Base-by-base conservation (phyloP, 2,329 filamentous ascomycete species). In the Thermoascus crustaceus region DNA sequence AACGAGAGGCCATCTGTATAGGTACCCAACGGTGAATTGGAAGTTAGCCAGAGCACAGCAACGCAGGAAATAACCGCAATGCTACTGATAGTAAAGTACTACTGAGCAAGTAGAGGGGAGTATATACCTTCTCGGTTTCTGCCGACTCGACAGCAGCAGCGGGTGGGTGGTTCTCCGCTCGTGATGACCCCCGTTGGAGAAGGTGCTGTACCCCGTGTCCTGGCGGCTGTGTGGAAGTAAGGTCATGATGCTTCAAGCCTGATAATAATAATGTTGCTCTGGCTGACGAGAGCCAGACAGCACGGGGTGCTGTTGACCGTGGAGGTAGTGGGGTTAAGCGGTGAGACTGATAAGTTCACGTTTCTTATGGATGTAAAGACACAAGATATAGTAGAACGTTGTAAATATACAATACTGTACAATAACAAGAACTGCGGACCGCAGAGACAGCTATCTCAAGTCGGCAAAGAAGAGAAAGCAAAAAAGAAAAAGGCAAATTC, bases 1-100 rank as follows among this genome's bases (percentile, higher is more conserved):
- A 10, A 79, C 76, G 4, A 81, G 64, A 10, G 77, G 77, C 65
- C 76, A 73, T 57, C 77, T 73, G 35, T 11, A 29, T 18, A 10
- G n/a, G n/a, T n/a, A n/a, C n/a, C n/a, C n/a, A n/a, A n/a, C n/a
- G n/a, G n/a, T n/a, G n/a, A n/a, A n/a, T n/a, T n/a, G n/a, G n/a
- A n/a, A n/a, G n/a, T n/a, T n/a, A 13, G 25, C 6, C 25, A 7
- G 25, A 29, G 6, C n/a, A 13, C 7, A 30, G 9, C 10, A 21
- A 37, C n/a, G 6, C 4, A 16, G 16, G 6, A 9, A 23, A 25
- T 3, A 20, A 23, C 9, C 5, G 17, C 9, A 5, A 7, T 1
- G 2, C 19, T 7, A n/a, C n/a, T n/a, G n/a, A n/a, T n/a, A n/a
- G 11, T 11, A 16, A 17, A 20, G n/a, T 25, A 30, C 3, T n/a